Conservation (phyloP, 768 basidiomycete species). For the Sutorius australiensis region DNA sequence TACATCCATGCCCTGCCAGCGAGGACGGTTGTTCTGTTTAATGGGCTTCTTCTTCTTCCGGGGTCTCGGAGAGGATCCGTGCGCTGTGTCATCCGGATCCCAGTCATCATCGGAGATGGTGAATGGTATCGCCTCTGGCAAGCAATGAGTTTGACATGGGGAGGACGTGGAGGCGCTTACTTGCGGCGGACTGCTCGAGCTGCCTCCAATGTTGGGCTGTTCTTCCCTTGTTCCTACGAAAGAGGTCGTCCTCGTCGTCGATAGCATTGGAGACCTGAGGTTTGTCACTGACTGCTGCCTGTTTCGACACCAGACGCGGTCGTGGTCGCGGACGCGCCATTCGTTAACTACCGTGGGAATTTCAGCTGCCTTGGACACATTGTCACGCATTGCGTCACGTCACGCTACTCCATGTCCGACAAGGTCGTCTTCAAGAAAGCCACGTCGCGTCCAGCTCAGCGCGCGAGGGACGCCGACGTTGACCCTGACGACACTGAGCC, state of each 20-base stretch:
- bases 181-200: conserved; percentile 52
- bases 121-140: conserved; percentile 24
- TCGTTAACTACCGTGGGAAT: conserved; percentile 29
- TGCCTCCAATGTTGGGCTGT: conserved; percentile 56
- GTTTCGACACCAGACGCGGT: conserved; percentile 42
- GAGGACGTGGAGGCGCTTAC: conserved; percentile 34
- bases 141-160: conserved; percentile 2
- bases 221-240: conserved; percentile 62
- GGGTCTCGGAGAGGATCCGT: conserved; percentile 32
- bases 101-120: conserved; percentile 21
- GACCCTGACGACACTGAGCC: conserved; percentile 26
- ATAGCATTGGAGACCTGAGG: conserved; percentile 4
- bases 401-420: conserved; percentile 19
- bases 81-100: conserved; percentile 13
- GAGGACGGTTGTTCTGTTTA: conserved; percentile 29
- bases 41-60: conserved; percentile 39
- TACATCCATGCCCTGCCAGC: conserved; percentile 42
- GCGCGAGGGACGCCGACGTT: conserved; percentile 38
- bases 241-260: conserved; percentile 64
- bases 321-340: conserved; percentile 46
- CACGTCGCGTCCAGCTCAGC: conserved; percentile 36
- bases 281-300: conserved; percentile 5
- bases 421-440: conserved; percentile 44
- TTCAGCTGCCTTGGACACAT: not conserved
- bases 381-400: conserved; percentile 26